Percentiles rank a stretch among this genome's conserved stretches.
phyloP scores from a whole-genome alignment of 2,329 filamentous ascomycete species.

The Zalaria sp. region DNA sequence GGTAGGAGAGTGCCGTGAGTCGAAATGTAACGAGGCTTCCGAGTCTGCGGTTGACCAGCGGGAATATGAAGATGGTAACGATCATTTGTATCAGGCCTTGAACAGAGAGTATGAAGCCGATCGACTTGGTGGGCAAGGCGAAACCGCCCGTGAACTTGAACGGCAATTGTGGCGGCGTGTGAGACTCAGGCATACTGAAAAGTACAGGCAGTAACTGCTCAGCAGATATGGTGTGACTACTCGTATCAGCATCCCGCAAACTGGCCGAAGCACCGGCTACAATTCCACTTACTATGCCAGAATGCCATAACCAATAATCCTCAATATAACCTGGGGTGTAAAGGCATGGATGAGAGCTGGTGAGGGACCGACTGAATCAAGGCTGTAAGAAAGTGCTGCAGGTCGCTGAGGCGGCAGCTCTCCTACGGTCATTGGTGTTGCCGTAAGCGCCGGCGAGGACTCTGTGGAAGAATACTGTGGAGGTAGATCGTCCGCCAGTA shows the following conservation, averaged over 20 bases:
- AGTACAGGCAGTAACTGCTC: constrained; percentile 90
- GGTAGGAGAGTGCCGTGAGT: constrained; percentile 68
- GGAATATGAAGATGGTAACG: constrained; percentile 73
- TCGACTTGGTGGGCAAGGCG: constrained; percentile 65
- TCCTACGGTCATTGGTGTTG: constrained; percentile 12
- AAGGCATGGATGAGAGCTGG: constrained; percentile 48
- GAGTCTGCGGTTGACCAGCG: constrained; percentile 57
- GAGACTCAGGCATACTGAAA: constrained; percentile 53
- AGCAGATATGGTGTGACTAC: constrained; percentile 89
- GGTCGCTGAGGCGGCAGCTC: constrained; percentile 27
- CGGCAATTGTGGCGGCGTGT: constrained; percentile 46
- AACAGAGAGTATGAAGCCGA: constrained; percentile 75
- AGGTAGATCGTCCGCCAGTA: constrained; percentile 48
- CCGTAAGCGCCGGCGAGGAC: constrained; percentile 35
- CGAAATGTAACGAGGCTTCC: constrained; percentile 74
- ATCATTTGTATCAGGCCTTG: constrained; percentile 86
- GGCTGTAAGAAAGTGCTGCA: constrained; percentile 9
- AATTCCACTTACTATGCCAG: constrained; percentile 71
- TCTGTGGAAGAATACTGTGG: constrained; percentile 53
- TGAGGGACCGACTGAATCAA: constrained; percentile 18
- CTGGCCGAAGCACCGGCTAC: not conserved
- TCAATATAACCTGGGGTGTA: constrained; percentile 70
- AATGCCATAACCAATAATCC: constrained; percentile 82
- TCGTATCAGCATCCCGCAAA: too few species aligned
- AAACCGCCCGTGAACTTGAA: constrained; percentile 87